Conservation (phyloP, 1,284 basidiomycete genomes). For the Peniophora sp. region DNA sequence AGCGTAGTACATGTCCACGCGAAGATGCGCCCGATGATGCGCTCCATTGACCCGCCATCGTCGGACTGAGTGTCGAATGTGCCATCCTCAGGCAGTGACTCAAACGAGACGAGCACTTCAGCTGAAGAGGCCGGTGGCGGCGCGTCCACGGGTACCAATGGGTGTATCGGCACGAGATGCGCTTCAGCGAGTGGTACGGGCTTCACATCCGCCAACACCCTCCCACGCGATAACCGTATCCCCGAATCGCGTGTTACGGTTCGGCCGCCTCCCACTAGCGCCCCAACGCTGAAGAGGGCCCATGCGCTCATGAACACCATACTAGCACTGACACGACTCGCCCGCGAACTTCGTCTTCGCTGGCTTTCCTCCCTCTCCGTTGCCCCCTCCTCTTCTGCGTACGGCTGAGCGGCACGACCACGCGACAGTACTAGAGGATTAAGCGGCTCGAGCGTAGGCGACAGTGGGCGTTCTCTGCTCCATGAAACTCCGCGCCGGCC, state of each 20-base stretch:
- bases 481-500: constrained; percentile 47
- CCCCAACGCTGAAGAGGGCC: constrained; percentile 59
- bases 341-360: constrained; percentile 38
- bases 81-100: constrained; percentile 15
- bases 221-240: constrained; percentile 19
- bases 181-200: not conserved
- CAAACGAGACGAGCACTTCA: constrained; percentile 5
- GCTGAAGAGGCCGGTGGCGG: not conserved
- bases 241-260: constrained; percentile 15
- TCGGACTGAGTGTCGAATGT: constrained; percentile 21
- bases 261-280: constrained; percentile 27
- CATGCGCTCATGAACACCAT: constrained; percentile 71
- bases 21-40: constrained; percentile 76
- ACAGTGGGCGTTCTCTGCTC: constrained; percentile 45
- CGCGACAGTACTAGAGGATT: constrained; percentile 17
- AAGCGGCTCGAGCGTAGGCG: constrained; percentile 20
- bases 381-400: constrained; percentile 13
- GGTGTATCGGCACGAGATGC: not conserved
- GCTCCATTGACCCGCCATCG: constrained; percentile 36
- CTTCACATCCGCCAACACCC: constrained; percentile 17
- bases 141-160: not conserved
- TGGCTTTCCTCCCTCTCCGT: constrained; percentile 11
- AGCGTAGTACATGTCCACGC: constrained; percentile 90
- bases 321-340: constrained; percentile 53
- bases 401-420: constrained; percentile 28